Evolutionary conservation across 345 rosid species (phyloP).

Genomic region (Arabis hirsuta): DNA sequence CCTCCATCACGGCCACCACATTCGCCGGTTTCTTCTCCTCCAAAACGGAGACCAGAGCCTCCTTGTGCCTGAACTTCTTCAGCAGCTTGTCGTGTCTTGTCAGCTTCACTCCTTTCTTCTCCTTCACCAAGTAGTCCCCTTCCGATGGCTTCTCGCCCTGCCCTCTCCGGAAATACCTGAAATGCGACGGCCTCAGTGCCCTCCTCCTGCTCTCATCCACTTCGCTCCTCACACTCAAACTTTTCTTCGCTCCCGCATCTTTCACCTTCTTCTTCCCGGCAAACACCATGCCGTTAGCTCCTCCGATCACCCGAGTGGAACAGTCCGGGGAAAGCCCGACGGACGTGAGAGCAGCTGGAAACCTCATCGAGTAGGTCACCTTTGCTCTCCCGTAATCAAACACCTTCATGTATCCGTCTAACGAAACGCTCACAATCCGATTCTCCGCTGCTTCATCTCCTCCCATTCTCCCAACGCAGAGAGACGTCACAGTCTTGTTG

Average conservation of each 20-base stretch:
- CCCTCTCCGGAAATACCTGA: constrained; percentile 85
- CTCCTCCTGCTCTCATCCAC: constrained; percentile 55
- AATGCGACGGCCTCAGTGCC: constrained; percentile 58
- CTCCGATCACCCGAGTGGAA: constrained; percentile 66
- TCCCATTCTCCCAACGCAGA: constrained; percentile 63
- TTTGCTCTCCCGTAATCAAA: constrained; percentile 81
- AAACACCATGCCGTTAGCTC: constrained; percentile 72
- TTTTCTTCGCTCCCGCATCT: constrained; percentile 41
- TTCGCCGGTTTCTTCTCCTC: constrained; percentile 65
- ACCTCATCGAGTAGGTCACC: constrained; percentile 86
- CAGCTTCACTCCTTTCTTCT: constrained; percentile 76
- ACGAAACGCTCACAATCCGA: constrained; percentile 78
- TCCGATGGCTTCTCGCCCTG: constrained; percentile 75
- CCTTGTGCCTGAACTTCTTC: constrained; percentile 89
- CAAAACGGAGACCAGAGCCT: constrained; percentile 72
- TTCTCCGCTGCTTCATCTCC: constrained; percentile 51
- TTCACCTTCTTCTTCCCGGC: constrained; percentile 74
- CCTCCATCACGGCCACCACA: constrained; percentile 91
- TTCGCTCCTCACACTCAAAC: constrained; percentile 42
- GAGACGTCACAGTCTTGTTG: constrained; percentile 86
- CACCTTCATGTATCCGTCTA: constrained; percentile 93
- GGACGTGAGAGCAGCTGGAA: constrained; percentile 84
- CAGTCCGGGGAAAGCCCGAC: constrained; percentile 67
- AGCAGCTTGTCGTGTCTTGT: constrained; percentile 77
- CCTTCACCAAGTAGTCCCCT: constrained; percentile 69